Percentiles rank a stretch among this genome's conserved stretches.
phyloP scores from a whole-genome alignment of 2,329 filamentous ascomycete genomes.

The Claviceps fusiformis region DNA sequence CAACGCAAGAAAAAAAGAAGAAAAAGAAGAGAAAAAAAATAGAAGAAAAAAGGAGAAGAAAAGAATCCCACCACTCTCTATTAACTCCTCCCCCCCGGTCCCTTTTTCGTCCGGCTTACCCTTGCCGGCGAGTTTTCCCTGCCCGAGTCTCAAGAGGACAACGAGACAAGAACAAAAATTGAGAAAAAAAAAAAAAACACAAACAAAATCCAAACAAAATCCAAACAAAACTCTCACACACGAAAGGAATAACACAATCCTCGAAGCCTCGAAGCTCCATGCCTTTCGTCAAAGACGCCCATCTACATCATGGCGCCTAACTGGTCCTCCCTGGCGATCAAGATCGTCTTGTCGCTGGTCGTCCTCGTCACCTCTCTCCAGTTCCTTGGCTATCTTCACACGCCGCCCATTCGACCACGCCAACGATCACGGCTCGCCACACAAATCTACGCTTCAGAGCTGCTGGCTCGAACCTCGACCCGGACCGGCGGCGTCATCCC shows the following conservation, averaged over 20 bases:
- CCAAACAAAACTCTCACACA: not conserved
- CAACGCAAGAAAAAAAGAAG: too few species aligned
- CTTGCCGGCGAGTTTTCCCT: too few species aligned
- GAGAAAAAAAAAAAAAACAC: not conserved
- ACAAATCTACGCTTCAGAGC: constrained; percentile 11
- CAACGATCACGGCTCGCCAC: not conserved
- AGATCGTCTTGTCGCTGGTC: not conserved
- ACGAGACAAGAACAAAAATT: too few species aligned
- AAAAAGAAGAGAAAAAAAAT: not conserved
- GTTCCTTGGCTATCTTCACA: not conserved
- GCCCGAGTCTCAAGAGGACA: too few species aligned
- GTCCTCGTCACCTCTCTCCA: not conserved
- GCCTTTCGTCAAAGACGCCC: not conserved
- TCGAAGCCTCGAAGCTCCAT: not conserved
- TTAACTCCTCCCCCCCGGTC: too few species aligned
- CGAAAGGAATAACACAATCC: too few species aligned
- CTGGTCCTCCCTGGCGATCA: not conserved
- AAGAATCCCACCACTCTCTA: too few species aligned
- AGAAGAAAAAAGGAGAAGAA: too few species aligned
- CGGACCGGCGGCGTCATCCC: constrained; percentile 16
- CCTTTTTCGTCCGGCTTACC: too few species aligned
- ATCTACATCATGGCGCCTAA: not conserved
- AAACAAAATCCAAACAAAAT: too few species aligned
- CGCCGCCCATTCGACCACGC: not conserved
- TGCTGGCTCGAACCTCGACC: not conserved